Percentiles rank a stretch among this genome's conserved stretches.
Conservation (phyloP, 345 rosid genomes). For the Bruguiera sexangula region DNA sequence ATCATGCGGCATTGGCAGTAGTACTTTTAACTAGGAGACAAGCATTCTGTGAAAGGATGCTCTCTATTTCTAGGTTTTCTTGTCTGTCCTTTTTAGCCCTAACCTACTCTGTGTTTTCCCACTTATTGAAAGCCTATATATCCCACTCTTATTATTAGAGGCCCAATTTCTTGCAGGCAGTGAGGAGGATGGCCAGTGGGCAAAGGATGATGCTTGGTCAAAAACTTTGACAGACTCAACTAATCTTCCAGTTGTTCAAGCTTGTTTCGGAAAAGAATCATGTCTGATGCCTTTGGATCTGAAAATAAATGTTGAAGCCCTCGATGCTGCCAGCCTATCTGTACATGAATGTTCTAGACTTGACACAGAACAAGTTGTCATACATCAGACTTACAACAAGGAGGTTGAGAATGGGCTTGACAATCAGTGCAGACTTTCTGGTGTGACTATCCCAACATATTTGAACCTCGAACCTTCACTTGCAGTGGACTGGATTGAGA, state of each 20-base stretch:
- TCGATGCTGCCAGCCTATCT: constrained; percentile 24
- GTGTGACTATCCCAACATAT: constrained; percentile 50
- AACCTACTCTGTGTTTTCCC: background rate
- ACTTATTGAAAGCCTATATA: background rate
- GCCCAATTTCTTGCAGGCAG: constrained; percentile 35
- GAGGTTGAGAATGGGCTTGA: constrained; percentile 39
- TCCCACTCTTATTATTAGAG: background rate
- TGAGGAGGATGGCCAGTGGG: constrained; percentile 23
- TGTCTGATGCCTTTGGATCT: constrained; percentile 31
- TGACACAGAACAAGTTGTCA: constrained; percentile 23
- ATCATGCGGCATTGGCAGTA: background rate
- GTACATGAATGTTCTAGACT: constrained; percentile 28
- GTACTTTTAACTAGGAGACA: background rate
- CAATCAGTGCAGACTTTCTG: constrained; percentile 35
- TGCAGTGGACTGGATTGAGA: constrained; percentile 97
- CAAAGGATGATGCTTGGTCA: constrained; percentile 23
- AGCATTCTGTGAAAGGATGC: no score
- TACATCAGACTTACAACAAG: constrained; percentile 28
- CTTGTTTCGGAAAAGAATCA: constrained; percentile 30
- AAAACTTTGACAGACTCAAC: constrained; percentile 17
- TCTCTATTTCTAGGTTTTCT: background rate
- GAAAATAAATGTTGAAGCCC: constrained; percentile 25
- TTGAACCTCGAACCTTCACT: constrained; percentile 86
- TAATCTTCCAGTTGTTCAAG: constrained; percentile 30
- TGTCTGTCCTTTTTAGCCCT: background rate